These are phyloP conservation scores for Ricinus communis DNA, from an alignment of 345 rosid species.

Conservation along the genomic window DNA sequence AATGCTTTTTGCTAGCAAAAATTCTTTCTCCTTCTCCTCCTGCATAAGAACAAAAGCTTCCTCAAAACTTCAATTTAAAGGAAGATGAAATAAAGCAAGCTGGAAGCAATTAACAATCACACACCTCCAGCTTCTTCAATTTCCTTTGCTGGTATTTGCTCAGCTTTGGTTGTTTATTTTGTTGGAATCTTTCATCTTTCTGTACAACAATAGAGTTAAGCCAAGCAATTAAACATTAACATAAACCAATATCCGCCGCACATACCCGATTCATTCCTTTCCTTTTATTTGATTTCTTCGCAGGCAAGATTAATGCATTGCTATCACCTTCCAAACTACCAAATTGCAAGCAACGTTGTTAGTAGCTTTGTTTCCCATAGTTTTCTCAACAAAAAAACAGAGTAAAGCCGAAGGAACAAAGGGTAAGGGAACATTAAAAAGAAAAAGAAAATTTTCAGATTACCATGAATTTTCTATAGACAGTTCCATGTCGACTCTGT, in stretches of 20 bases:
- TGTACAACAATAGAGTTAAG: not conserved
- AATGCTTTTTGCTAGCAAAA: constrained; percentile 45
- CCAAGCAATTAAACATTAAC: not conserved
- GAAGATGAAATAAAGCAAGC: constrained; percentile 9
- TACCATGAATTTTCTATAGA: constrained; percentile 13
- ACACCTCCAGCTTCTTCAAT: constrained; percentile 70
- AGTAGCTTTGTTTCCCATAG: too few species aligned
- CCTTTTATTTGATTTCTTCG: constrained; percentile 39
- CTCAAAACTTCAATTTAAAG: not conserved
- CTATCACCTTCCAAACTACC: constrained; percentile 43
- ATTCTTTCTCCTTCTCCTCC: constrained; percentile 63
- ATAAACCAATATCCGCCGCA: not conserved
- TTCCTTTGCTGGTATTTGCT: constrained; percentile 72
- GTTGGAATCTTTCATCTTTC: constrained; percentile 27
- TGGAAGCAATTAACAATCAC: constrained; percentile 3
- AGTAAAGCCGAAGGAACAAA: not conserved
- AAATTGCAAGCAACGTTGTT: constrained; percentile 17
- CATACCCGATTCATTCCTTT: constrained; percentile 43
- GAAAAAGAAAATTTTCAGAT: not conserved
- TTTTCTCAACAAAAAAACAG: not conserved
- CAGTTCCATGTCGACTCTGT: constrained; percentile 6
- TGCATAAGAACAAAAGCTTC: constrained; percentile 17
- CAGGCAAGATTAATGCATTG: constrained; percentile 56
- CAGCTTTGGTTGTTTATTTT: constrained; percentile 18
- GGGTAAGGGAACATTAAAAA: not conserved